phyloP scores from a whole-genome alignment of 495 filamentous ascomycete species.

The Neurospora sublineolata region DNA sequence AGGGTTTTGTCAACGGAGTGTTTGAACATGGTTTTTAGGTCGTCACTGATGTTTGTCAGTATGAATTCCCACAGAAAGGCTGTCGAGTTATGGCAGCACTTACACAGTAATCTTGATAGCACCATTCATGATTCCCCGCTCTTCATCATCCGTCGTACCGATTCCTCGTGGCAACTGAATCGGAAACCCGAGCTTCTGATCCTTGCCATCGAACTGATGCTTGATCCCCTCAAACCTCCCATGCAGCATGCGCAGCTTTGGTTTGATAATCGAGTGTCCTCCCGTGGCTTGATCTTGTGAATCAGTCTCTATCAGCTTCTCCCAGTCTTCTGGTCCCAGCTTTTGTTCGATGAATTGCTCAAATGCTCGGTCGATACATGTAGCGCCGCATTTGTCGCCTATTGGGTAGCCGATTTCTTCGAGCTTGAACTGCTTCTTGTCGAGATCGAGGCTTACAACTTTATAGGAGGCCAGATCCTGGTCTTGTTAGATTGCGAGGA shows the following conservation, averaged over 20 bases:
- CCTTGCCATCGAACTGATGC: conserved; percentile 15
- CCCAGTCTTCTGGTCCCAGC: conserved; percentile 9
- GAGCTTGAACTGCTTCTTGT: conserved; percentile 13
- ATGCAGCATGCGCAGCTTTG: conserved; percentile 13
- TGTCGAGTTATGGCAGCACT: background rate
- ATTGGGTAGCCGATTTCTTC: conserved; percentile 11
- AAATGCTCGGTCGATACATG: conserved; percentile 19
- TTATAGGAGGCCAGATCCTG: conserved; percentile 20
- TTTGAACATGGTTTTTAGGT: conserved; percentile 13
- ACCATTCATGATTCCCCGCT: conserved; percentile 9
- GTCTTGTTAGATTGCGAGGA: background rate
- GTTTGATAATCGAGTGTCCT: conserved; percentile 16
- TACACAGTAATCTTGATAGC: conserved; percentile 10
- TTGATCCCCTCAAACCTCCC: conserved; percentile 20
- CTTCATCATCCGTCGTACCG: conserved; percentile 2
- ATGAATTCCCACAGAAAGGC: background rate
- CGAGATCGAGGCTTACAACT: conserved; percentile 13
- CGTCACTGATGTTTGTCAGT: conserved; percentile 5
- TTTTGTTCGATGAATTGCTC: conserved; percentile 9
- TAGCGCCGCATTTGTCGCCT: conserved; percentile 19
- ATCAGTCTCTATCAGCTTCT: conserved; percentile 9
- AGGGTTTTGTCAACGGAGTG: conserved; percentile 15
- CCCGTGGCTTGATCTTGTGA: conserved; percentile 6
- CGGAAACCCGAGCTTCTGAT: conserved; percentile 8
- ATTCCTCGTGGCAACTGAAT: conserved; percentile 10